Base-by-base conservation (phyloP, 1,284 basidiomycete species). In the Lignosus rhinocerotis region DNA sequence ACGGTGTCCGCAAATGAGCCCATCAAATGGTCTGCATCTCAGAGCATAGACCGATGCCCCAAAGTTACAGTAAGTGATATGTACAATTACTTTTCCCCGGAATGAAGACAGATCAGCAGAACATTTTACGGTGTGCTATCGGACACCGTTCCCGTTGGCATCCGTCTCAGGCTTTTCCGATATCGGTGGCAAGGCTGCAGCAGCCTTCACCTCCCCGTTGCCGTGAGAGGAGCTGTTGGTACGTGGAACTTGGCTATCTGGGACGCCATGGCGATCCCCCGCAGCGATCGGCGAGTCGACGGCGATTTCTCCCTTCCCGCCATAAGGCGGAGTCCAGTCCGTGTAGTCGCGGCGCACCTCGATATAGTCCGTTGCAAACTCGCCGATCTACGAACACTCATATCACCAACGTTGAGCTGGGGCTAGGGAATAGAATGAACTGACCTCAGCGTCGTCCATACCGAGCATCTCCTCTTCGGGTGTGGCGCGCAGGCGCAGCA, bases 391-490 rank as follows among this genome's bases (percentile, higher is more conserved):
- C 31, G 44, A 19, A 44, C 17, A 21, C 9, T 5, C 19, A 11
- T 12, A n/a, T 16, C 7, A 47, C 32, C 38, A 41, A 6, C 16
- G 25, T 14, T 19, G 16, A 48, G 48, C 14, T 17, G 47, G 32
- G 3, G 46, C 32, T 30, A 43, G 42, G 31, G 36, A n/a, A 19
- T 31, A 32, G 21, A 52, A 14, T 25, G 8, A 7, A 69, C 83
- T 64, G 65, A 91, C 88, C 80, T 94, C 89, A 34, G 86, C 83
- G 68, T 92, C 92, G 73, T 98, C 94, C 83, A 96, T 90, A 51
- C 94, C 94, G 53, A 93, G 80, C 56, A 82, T 83, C 78, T 97
- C 93, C 34, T 86, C 91, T 70, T 92, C 87, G 36, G 86, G 84
- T 16, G 83, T 82, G 19, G 86, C 84, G 43, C 90, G 83, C 67